Evolutionary conservation across 2,329 filamentous ascomycete genomes (phyloP).

Genomic region (Ascochyta lentis): DNA sequence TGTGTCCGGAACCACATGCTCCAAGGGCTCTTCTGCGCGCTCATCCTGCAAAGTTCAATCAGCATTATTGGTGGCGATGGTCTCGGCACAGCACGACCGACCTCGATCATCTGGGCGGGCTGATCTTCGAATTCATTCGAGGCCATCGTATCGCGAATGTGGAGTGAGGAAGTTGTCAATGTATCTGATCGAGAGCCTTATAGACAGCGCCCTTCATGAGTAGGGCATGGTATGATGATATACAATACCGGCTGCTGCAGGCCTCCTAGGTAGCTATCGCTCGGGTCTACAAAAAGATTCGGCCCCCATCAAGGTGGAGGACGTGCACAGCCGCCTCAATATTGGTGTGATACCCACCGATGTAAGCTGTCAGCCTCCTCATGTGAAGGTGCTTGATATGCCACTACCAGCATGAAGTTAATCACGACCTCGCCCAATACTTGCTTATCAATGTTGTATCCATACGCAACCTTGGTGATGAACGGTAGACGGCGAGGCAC

Average conservation of each 20-base stretch:
- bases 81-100: constrained; percentile 24
- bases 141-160: constrained; percentile 27
- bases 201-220: constrained; percentile 17
- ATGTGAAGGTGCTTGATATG: not conserved
- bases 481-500: constrained; percentile 5
- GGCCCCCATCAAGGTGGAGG: constrained; percentile 14
- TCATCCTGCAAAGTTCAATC: constrained; percentile 31
- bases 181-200: constrained; percentile 31
- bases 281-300: constrained; percentile 27
- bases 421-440: not conserved
- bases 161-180: not conserved
- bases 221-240: constrained; percentile 33
- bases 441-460: not conserved
- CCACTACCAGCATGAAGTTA: not conserved
- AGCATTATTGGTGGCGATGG: constrained; percentile 28
- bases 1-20: constrained; percentile 23
- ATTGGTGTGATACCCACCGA: not conserved
- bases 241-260: constrained; percentile 34
- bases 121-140: constrained; percentile 26
- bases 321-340: constrained; percentile 32
- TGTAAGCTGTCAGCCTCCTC: not conserved
- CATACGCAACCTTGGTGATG: not conserved
- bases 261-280: constrained; percentile 30
- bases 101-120: constrained; percentile 24
- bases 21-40: constrained; percentile 14